These are phyloP conservation scores for Phaffia rhodozyma DNA, from an alignment of 1,284 basidiomycete species.

Conservation along the genomic window DNA sequence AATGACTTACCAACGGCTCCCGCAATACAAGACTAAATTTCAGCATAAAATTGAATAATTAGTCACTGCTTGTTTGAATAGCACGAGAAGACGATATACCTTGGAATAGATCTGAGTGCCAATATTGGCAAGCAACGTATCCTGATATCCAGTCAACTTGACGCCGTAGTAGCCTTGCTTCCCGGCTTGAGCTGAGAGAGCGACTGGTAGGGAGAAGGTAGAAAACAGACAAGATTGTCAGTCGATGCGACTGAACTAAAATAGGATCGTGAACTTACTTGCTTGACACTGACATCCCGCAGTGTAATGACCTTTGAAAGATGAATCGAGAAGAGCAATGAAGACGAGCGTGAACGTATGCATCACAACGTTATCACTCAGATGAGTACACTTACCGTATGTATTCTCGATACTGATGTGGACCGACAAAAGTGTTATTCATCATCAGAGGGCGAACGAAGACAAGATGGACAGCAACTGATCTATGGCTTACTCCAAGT, in stretches of 20 bases:
- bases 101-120: conserved; percentile 22
- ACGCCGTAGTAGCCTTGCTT: neutral
- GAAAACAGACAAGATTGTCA: no score
- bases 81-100: neutral
- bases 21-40: neutral
- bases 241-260: no score
- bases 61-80: no score
- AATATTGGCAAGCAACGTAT: conserved; percentile 22
- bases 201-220: neutral
- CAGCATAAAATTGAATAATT: neutral
- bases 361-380: no score
- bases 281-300: conserved; percentile 4
- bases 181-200: conserved; percentile 1
- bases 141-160: conserved; percentile 19
- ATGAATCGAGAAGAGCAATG: neutral
- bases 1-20: neutral
- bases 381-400: neutral
- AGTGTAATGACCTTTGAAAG: no score
- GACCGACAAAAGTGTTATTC: no score
- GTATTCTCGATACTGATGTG: neutral
- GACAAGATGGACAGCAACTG: neutral
- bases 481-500: neutral
- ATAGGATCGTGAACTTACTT: neutral
- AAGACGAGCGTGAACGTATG: neutral
- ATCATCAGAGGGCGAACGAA: neutral